Base-by-base conservation (phyloP, 352 stramenopile genomes). In the Globisporangium polare region DNA sequence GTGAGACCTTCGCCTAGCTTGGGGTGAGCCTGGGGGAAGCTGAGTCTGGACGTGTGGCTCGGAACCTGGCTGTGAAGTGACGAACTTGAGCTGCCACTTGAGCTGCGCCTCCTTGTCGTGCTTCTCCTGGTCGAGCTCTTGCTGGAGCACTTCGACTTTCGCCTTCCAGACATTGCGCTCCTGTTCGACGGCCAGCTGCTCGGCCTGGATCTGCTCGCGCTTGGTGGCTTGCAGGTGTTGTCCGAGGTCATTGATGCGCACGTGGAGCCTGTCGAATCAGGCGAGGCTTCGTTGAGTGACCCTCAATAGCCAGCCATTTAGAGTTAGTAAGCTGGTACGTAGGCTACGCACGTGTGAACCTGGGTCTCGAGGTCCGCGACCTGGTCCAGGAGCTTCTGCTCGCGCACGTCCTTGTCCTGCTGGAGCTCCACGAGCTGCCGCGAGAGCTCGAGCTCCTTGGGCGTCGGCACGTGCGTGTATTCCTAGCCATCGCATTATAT, bases 81-180 rank as follows among this genome's bases (percentile, higher is more conserved):
- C 71, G 37, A 90, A 90, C 57, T 77, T 76, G 27, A 41, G 39
- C 8, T 84, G 78, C 83, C 81, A 92, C 17, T 62, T 55, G 12
- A 78, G 83, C 45, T 92, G 79, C 0, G 78, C 80, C 55, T 87
- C 77, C 64, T 91, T 86, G 58, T 87, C 78, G 62, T 90, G 83
- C 41, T 74, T 78, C 58, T 90, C 76, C 57, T 86, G 71, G 27
- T 83, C 65, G 3, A 91, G 67, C 35, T 89, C 69, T 10, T 51
- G 24, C 50, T 89, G 62, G 9, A 92, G 62, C 5, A 42, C 66
- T 13, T 62, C 56, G 3, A 92, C 27, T 26, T 65, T 74, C 9
- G 61, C 46, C 43, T 73, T 77, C 77, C 79, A 90, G 0, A 68
- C 20, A 12, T 46, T 51, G 26, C 83, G 72, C 46, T 92, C 83